Evolutionary conservation across 164 flowering plant species (phyloP), one percentile per base, ranked within the genome.

Genomic region (Protea cynaroides): DNA sequence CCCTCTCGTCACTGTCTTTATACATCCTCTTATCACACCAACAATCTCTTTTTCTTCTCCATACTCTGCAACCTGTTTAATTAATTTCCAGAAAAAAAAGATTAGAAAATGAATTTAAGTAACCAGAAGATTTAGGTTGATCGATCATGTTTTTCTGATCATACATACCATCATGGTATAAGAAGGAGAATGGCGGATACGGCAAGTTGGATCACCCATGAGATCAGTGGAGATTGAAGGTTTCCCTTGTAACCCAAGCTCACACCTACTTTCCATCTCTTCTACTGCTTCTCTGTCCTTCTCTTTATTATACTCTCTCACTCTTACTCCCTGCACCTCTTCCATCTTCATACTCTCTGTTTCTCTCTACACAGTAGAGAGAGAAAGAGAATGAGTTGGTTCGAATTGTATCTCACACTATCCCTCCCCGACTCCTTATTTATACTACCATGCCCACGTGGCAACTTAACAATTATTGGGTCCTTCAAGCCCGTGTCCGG

Each of bases 1-100:
- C 23, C 86, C 87, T 60, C 69, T 71, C 4, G 82, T 77, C 34
- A 85, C 89, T n/a, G 79, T 79, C 64, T 84, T 87, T 8, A 87
- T 72, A 57, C 83, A 71, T 0, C 86, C 91, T 40, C 90, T 80
- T 24, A 89, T 69, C 9, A 80, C 81, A 34, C 96, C 96, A 3
- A 87, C 89, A 13, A 86, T 77, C 58, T 83, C 82, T 49, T 66
- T 64, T 40, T 65, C 72, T 47, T 73, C 76, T 63, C 80, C 84
- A 68, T 37, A 65, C 73, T 84, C 89, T 17, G 88, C 90, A 56
- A 89, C 86, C 96, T 84, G 69, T n/a, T n/a, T n/a, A n/a, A n/a
- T n/a, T n/a, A n/a, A 15, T 17, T 22, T 58, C 5, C 50, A 67
- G 7, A 5, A 67, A 15, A 51, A 40, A 15, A 0, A 15, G 18